phyloP scores from a whole-genome alignment of 2,329 filamentous ascomycete species.

The Xylariaceae sp. region DNA sequence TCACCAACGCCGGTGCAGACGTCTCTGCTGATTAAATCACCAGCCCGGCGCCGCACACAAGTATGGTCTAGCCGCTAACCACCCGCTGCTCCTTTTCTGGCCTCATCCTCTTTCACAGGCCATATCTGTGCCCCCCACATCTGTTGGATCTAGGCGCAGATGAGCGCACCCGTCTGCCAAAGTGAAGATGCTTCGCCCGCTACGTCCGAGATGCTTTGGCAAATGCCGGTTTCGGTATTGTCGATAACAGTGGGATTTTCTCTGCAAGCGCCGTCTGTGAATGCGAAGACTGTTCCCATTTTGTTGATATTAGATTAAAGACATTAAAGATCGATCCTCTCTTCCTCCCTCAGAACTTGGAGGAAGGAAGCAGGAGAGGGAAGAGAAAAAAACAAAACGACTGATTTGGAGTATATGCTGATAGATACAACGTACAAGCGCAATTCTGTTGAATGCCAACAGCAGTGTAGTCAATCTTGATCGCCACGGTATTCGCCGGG shows the following conservation, averaged over 20 bases:
- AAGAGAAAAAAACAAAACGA: conserved; percentile 5
- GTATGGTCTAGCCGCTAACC: too few species aligned
- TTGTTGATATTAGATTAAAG: conserved; percentile 7
- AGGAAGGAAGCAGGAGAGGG: background rate
- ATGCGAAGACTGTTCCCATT: conserved; percentile 11
- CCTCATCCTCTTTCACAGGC: too few species aligned
- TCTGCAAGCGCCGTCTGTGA: conserved; percentile 8
- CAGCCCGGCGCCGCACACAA: too few species aligned
- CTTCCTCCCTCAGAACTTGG: background rate
- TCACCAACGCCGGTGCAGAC: too few species aligned
- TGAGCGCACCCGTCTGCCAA: conserved; percentile 12
- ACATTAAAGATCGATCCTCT: conserved; percentile 5
- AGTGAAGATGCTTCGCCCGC: background rate
- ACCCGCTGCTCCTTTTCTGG: too few species aligned
- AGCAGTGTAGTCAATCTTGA: conserved; percentile 12
- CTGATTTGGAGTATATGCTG: background rate
- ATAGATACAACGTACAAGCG: conserved; percentile 8
- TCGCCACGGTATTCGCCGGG: conserved; percentile 7
- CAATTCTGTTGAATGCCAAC: conserved; percentile 6
- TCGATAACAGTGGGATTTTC: conserved; percentile 8
- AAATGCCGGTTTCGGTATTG: conserved; percentile 5
- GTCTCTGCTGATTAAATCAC: too few species aligned
- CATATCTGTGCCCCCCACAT: too few species aligned
- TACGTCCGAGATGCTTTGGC: conserved; percentile 9
- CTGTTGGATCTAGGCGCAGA: conserved; percentile 9